These are phyloP conservation scores for Colletotrichum sp. DNA, from an alignment of 2,329 filamentous ascomycete genomes.

Conservation along the genomic window DNA sequence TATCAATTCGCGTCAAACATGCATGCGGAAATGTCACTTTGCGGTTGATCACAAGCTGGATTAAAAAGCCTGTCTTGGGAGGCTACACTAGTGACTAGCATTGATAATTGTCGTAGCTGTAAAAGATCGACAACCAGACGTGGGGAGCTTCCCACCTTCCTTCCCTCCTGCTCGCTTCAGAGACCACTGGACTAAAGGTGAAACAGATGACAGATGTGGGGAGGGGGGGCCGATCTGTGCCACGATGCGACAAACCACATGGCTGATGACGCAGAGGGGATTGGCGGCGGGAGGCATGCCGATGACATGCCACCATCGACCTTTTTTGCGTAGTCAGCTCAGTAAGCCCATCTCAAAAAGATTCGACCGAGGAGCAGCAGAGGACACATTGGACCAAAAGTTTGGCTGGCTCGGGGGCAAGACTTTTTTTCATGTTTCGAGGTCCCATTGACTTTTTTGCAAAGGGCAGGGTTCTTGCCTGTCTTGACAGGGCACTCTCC, in stretches of 20 bases:
- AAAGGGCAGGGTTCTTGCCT: neutral
- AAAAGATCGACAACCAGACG: neutral
- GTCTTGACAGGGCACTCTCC: neutral
- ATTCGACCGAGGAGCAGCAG: neutral
- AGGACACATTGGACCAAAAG: neutral
- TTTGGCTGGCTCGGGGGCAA: neutral
- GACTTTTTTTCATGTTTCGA: neutral
- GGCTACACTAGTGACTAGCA: neutral
- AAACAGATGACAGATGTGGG: slow-evolving; percentile 20
- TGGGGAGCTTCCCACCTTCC: neutral
- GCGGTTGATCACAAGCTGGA: neutral
- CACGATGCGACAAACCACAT: slow-evolving; percentile 1
- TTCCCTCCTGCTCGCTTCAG: neutral
- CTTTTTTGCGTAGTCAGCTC: neutral
- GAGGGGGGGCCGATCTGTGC: slow-evolving; percentile 7
- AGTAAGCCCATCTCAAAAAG: neutral
- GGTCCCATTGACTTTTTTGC: neutral
- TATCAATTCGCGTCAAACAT: slow-evolving; percentile 4
- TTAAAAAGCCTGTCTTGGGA: neutral
- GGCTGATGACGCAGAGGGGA: slow-evolving; percentile 15
- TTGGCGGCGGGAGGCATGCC: neutral
- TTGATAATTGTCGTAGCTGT: neutral
- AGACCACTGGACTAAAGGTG: neutral
- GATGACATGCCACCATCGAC: neutral
- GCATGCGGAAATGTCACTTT: neutral